Conservation (phyloP, 2,329 filamentous ascomycete genomes). For the Colletotrichum caudatum region DNA sequence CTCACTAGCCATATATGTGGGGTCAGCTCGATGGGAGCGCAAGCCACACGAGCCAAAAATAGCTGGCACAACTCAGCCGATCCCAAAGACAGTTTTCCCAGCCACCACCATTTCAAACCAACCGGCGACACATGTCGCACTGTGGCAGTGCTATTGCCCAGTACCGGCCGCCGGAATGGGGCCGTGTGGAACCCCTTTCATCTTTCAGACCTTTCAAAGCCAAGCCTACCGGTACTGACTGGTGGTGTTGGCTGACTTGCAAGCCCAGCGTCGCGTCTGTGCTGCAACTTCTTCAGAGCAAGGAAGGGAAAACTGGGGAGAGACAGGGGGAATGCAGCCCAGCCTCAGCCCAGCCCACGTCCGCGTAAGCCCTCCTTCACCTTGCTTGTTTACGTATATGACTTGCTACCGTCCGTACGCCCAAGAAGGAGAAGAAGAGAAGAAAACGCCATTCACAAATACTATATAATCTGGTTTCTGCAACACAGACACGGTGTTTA, state of each 20-base stretch:
- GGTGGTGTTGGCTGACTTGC: slow-evolving; percentile 3
- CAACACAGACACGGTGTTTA: not conserved
- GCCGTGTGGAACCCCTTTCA: slow-evolving; percentile 26
- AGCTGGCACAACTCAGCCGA: not conserved
- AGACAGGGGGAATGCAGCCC: slow-evolving; percentile 33
- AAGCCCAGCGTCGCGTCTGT: slow-evolving; percentile 24
- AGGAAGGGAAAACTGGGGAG: slow-evolving; percentile 4
- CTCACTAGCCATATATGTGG: not conserved
- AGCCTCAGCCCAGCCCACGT: slow-evolving; percentile 40
- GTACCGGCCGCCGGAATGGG: slow-evolving; percentile 13
- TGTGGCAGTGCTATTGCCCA: slow-evolving; percentile 30
- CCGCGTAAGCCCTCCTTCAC: slow-evolving; percentile 33
- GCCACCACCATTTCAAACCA: slow-evolving; percentile 17
- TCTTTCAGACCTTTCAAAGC: not conserved
- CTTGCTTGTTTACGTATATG: slow-evolving; percentile 35
- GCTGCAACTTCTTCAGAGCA: slow-evolving; percentile 28
- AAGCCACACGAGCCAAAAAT: slow-evolving; percentile 11
- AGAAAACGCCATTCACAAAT: not conserved
- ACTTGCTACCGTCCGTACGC: not conserved
- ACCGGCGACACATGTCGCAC: slow-evolving; percentile 23
- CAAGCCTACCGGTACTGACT: not conserved
- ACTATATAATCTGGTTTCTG: slow-evolving; percentile 1
- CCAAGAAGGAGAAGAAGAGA: slow-evolving; percentile 34
- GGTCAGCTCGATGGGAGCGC: too few species aligned
- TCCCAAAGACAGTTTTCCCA: not conserved